These are phyloP conservation scores for Marchantia paleacea DNA, from an alignment of 225 moss, liverwort and hornwort species.

Conservation along the genomic window DNA sequence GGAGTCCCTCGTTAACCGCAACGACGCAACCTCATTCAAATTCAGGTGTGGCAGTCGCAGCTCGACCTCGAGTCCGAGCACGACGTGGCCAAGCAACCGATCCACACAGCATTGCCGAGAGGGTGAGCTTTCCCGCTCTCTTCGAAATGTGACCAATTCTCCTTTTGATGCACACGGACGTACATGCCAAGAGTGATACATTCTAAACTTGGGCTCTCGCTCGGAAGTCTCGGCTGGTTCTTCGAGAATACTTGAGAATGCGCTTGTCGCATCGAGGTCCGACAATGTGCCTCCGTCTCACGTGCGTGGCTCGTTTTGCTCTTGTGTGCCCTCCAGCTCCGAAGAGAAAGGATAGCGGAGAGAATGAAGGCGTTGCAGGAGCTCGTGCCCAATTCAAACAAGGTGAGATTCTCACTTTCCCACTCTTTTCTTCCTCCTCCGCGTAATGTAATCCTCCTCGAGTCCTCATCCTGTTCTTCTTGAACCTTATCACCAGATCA, in stretches of 20 bases:
- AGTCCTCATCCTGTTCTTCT: not conserved
- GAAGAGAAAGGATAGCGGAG: conserved; percentile 95
- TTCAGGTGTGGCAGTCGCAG: conserved; percentile 63
- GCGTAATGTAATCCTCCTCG: too few relatives aligned
- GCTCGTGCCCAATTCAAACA: conserved; percentile 95
- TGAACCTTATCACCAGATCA: not conserved
- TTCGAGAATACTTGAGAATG: not conserved
- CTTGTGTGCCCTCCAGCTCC: conserved; percentile 49
- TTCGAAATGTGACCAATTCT: not conserved
- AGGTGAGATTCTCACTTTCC: conserved; percentile 42
- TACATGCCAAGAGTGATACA: too few relatives aligned
- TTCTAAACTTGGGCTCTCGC: not conserved
- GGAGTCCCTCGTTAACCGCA: conserved; percentile 39
- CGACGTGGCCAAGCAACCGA: conserved; percentile 98
- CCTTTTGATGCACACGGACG: too few relatives aligned
- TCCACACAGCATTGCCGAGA: conserved; percentile 99
- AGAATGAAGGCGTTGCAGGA: conserved; percentile 99
- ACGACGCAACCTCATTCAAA: conserved; percentile 40
- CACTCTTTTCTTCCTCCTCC: not conserved
- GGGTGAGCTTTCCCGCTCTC: conserved; percentile 49
- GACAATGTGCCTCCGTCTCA: not conserved
- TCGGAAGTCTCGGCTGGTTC: not conserved
- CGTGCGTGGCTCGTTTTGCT: not conserved
- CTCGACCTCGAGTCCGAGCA: conserved; percentile 93
- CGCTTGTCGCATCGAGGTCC: not conserved